These are phyloP conservation scores for Metarhizium brunneum DNA, from an alignment of 2,329 filamentous ascomycete genomes.

Conservation along the genomic window DNA sequence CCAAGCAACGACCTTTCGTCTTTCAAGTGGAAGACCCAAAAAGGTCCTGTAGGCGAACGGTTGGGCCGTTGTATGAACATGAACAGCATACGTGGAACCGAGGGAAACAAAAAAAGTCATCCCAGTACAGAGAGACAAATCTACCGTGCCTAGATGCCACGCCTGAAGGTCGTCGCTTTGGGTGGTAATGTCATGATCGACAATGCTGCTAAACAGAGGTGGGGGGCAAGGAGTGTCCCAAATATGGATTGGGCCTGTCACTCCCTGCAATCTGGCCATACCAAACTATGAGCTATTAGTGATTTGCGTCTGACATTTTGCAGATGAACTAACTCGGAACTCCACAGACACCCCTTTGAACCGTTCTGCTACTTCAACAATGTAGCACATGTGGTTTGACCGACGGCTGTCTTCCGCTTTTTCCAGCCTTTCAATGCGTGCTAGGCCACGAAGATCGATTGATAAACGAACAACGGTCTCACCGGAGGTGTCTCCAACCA, in stretches of 20 bases:
- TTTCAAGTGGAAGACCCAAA: background rate
- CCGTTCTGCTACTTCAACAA: conserved; percentile 1
- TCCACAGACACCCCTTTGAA: conserved; percentile 3
- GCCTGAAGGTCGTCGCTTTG: no score
- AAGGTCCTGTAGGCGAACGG: conserved; percentile 2
- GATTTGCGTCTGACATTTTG: background rate
- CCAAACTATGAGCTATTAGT: background rate
- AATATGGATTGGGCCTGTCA: background rate
- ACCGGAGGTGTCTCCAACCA: background rate
- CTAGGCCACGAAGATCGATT: background rate
- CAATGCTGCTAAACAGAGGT: background rate
- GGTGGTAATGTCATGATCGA: background rate
- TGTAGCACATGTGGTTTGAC: conserved; percentile 1
- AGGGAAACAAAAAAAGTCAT: conserved; percentile 1
- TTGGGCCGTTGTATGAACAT: conserved; percentile 1
- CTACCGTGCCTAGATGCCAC: conserved; percentile 3
- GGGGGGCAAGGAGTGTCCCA: conserved; percentile 5
- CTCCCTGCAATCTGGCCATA: conserved; percentile 1
- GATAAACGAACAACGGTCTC: background rate
- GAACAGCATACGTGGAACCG: conserved; percentile 1
- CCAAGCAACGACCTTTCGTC: conserved; percentile 1
- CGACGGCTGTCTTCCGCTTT: background rate
- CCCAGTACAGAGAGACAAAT: background rate
- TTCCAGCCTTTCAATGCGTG: conserved; percentile 2
- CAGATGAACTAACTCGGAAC: background rate